Conservation (phyloP, 345 rosid genomes). For the Mangifera indica region DNA sequence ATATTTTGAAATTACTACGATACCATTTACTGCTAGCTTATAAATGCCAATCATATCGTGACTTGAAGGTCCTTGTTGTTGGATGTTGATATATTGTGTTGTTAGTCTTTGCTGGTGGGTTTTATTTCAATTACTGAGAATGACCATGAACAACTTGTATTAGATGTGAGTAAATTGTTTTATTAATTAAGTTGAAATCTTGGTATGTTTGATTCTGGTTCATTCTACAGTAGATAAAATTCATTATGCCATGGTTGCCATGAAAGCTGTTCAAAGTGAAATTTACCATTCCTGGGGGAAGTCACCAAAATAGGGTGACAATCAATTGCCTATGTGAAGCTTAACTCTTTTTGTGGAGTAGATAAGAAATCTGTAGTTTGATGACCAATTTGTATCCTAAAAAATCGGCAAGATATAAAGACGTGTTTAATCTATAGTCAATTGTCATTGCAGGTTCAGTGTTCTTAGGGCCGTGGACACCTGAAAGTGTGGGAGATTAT, state of each 20-base stretch:
- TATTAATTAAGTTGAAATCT: not conserved
- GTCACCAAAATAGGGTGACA: too few species aligned
- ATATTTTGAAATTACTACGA: not conserved
- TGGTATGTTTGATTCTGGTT: not conserved
- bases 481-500: too few species aligned
- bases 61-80: not conserved
- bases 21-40: not conserved
- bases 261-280: too few species aligned
- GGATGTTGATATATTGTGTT: not conserved
- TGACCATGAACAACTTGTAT: not conserved
- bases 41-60: not conserved
- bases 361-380: not conserved
- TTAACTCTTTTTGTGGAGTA: not conserved
- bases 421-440: not conserved
- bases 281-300: too few species aligned
- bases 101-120: not conserved
- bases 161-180: too few species aligned
- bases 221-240: too few species aligned
- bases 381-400: not conserved
- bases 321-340: not conserved
- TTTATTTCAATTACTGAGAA: not conserved
- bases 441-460: slow-evolving; percentile 56
- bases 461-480: too few species aligned
- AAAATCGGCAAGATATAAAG: too few species aligned
- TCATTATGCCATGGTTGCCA: too few species aligned